Evolutionary conservation across 352 stramenopile genomes (phyloP).

Genomic region (Pythium aphanidermatum): DNA sequence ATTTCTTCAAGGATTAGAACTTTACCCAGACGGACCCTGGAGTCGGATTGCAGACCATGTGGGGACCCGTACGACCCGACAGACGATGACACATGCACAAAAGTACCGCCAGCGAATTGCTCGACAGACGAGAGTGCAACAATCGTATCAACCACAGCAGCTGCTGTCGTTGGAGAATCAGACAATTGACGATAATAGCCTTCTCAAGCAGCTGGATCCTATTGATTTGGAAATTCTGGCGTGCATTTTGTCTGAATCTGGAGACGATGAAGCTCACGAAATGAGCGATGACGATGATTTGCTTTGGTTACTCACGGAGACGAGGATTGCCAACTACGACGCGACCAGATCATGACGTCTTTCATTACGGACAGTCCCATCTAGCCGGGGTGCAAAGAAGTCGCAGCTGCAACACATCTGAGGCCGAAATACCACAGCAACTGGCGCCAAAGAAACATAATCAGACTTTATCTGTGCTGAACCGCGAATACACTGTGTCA

Average conservation of each 20-base stretch:
- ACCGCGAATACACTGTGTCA: no score
- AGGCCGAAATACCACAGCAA: no score
- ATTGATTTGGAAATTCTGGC: slow-evolving; percentile 8
- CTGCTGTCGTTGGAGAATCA: no score
- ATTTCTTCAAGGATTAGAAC: slow-evolving; percentile 37
- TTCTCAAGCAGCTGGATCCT: slow-evolving; percentile 9
- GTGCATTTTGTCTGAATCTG: not conserved
- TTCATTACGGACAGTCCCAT: no score
- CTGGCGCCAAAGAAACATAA: no score
- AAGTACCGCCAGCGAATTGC: slow-evolving; percentile 53
- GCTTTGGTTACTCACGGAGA: no score
- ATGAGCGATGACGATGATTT: no score
- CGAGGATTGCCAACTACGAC: no score
- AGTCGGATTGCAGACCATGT: slow-evolving; percentile 38
- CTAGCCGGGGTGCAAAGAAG: no score
- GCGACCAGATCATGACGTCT: no score
- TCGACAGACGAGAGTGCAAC: slow-evolving; percentile 3
- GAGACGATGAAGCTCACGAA: not conserved
- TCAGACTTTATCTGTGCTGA: no score
- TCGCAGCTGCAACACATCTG: no score
- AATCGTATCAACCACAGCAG: not conserved
- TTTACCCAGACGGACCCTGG: slow-evolving; percentile 42
- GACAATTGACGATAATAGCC: not conserved
- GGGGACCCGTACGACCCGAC: slow-evolving; percentile 34
- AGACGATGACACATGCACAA: slow-evolving; percentile 54